These are phyloP conservation scores for Triadica sebifera DNA, from an alignment of 345 rosid species.

Conservation along the genomic window DNA sequence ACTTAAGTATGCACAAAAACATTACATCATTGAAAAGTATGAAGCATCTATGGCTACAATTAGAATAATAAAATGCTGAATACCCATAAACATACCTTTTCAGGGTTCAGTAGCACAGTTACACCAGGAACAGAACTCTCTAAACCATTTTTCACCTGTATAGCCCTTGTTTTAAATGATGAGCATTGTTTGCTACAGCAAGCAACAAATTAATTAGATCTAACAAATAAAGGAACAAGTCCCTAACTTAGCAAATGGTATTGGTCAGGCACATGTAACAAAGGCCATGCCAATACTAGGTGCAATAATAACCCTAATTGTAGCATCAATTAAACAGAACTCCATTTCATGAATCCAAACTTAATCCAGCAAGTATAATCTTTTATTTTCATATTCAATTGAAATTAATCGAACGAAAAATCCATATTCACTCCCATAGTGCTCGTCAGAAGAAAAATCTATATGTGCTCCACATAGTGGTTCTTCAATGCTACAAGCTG, in stretches of 20 bases:
- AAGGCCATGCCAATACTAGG: too few relatives aligned
- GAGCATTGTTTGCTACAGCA: conserved; percentile 70
- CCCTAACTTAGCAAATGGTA: neutral
- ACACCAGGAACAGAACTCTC: conserved; percentile 61
- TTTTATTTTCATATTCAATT: neutral
- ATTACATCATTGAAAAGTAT: too few relatives aligned
- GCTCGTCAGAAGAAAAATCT: neutral
- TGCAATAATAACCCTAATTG: neutral
- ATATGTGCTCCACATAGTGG: neutral
- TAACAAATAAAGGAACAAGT: neutral
- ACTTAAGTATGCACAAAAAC: too few relatives aligned
- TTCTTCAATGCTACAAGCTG: neutral
- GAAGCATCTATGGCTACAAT: too few relatives aligned
- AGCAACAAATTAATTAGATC: conserved; percentile 2
- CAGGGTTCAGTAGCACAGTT: conserved; percentile 59
- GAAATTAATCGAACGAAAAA: neutral
- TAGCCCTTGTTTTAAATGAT: conserved; percentile 75
- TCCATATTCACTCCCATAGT: too few relatives aligned
- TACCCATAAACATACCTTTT: too few relatives aligned
- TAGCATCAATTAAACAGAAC: neutral
- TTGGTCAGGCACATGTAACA: neutral
- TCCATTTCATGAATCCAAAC: neutral
- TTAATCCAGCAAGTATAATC: neutral
- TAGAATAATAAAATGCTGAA: too few relatives aligned
- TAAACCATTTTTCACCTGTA: conserved; percentile 57